Evolutionary conservation across 164 flowering plant species (phyloP).

Genomic region (Amborella trichopoda): DNA sequence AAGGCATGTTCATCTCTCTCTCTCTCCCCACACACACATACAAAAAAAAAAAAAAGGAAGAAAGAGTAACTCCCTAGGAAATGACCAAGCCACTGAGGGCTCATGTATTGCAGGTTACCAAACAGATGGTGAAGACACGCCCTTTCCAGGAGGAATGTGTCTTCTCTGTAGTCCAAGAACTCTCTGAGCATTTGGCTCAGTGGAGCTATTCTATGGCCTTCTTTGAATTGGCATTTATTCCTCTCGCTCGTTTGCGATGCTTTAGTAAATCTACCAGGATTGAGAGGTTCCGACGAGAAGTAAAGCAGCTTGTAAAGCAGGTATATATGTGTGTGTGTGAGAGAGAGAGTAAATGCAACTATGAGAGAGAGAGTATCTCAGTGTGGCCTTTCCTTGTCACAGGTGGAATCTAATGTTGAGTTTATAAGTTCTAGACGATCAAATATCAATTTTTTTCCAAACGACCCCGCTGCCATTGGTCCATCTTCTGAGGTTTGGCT

Average conservation of each 20-base stretch:
- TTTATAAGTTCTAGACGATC: slow-evolving; percentile 53
- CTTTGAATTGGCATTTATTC: slow-evolving; percentile 75
- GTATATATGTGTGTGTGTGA: slow-evolving; percentile 18
- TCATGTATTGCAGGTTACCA: slow-evolving; percentile 50
- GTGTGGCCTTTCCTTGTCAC: slow-evolving; percentile 1
- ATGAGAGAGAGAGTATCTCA: background rate
- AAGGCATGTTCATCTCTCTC: no score
- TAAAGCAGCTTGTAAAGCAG: slow-evolving; percentile 66
- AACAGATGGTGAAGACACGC: slow-evolving; percentile 57
- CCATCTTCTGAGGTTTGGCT: slow-evolving; percentile 72
- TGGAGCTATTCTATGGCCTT: slow-evolving; percentile 95
- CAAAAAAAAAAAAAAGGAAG: no score
- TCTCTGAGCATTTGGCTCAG: slow-evolving; percentile 83
- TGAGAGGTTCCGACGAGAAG: slow-evolving; percentile 75
- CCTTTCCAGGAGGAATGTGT: slow-evolving; percentile 95
- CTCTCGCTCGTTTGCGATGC: slow-evolving; percentile 51
- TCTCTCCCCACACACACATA: no score
- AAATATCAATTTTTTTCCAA: slow-evolving; percentile 54
- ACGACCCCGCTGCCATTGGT: slow-evolving; percentile 44
- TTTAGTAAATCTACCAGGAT: slow-evolving; percentile 76
- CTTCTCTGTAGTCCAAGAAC: slow-evolving; percentile 66
- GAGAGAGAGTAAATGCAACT: background rate
- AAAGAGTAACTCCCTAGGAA: no score
- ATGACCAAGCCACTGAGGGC: no score
- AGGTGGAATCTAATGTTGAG: slow-evolving; percentile 70